Evolutionary conservation across 345 rosid genomes (phyloP), one percentile per base, ranked within the genome.

Genomic region (Salix caprea): DNA sequence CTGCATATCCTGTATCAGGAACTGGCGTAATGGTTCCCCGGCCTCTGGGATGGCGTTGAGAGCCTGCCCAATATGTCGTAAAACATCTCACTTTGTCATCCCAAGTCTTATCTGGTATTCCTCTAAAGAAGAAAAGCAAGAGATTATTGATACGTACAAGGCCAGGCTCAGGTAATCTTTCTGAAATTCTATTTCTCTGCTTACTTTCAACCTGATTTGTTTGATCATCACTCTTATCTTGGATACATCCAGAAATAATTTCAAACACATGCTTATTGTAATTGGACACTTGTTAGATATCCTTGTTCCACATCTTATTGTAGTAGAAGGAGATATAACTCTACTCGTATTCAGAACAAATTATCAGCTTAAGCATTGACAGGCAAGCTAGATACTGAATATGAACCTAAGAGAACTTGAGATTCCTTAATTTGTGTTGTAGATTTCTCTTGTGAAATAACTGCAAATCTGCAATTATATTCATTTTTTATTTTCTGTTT

Each of bases 31-130:
- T 46, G 89, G 86, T 77, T 85, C 93, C 32, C 94, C 95, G 66
- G 85, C 89, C 32, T 88, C 95, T 15, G 94, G 97, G 50, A 88
- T 91, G 92, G 93, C 91, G 23, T 77, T 88, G 84, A 89, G 98
- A 87, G 82, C 95, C 4, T 93, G 98, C 79, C 97, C 98, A 18
- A 88, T 89, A 54, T 91, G 98, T 79, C 98, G 95, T 67, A 93
- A 91, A 80, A 82, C 87, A 32, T 93, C 98, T 1, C 92, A 93
- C 84, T 93, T 93, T 61, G 94, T 91, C 78, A 87, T 91, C 77
- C 98, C 98, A 0, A 93, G 92, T 86, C 88, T 86, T 73, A 88
- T 93, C 68, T 93, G 97, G 98, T 90, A 87, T 82, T 87, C 87
- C 52, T 71, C 89, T 50, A 86, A 86, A 65, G 95, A 90, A 67